Percentiles rank a stretch among this genome's conserved stretches.
phyloP scores from a whole-genome alignment of 2,329 filamentous ascomycete genomes.

The Xenosphaeropsis pyriputrescens region DNA sequence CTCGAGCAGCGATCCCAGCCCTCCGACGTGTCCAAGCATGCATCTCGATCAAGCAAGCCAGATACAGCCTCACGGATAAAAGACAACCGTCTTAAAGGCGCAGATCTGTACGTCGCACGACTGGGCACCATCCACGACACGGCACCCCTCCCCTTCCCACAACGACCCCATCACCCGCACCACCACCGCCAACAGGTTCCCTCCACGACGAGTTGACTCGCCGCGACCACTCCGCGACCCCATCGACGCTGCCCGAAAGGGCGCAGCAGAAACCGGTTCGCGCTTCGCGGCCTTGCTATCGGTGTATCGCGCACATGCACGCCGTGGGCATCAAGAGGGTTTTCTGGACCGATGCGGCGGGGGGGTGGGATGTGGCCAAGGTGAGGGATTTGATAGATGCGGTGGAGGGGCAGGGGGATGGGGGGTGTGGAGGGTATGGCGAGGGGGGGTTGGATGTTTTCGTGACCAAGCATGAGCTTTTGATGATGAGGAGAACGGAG shows the following conservation, averaged over 20 bases:
- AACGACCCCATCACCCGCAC: not conserved
- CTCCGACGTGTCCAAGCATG: too few relatives aligned
- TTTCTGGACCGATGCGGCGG: constrained; percentile 33
- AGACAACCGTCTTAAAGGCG: constrained; percentile 28
- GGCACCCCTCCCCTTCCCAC: constrained; percentile 1
- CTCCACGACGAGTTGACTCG: constrained; percentile 30
- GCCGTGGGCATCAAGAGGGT: constrained; percentile 34
- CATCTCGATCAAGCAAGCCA: constrained; percentile 8
- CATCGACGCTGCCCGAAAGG: not conserved
- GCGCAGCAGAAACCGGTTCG: constrained; percentile 2
- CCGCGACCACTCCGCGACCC: not conserved
- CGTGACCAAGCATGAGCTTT: constrained; percentile 36
- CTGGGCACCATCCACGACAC: constrained; percentile 15
- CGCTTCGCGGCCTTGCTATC: constrained; percentile 32
- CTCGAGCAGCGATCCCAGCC: too few relatives aligned
- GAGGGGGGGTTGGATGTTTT: constrained; percentile 21
- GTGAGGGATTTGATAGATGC: constrained; percentile 30
- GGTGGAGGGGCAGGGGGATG: constrained; percentile 19
- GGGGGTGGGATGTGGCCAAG: constrained; percentile 33
- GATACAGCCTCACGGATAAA: constrained; percentile 24
- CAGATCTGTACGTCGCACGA: constrained; percentile 34
- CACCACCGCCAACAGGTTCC: constrained; percentile 14
- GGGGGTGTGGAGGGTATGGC: constrained; percentile 6
- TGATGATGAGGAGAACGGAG: constrained; percentile 23
- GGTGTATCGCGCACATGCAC: constrained; percentile 35